phyloP scores from a whole-genome alignment of 495 filamentous ascomycete species.

The Lophium mytilinum region DNA sequence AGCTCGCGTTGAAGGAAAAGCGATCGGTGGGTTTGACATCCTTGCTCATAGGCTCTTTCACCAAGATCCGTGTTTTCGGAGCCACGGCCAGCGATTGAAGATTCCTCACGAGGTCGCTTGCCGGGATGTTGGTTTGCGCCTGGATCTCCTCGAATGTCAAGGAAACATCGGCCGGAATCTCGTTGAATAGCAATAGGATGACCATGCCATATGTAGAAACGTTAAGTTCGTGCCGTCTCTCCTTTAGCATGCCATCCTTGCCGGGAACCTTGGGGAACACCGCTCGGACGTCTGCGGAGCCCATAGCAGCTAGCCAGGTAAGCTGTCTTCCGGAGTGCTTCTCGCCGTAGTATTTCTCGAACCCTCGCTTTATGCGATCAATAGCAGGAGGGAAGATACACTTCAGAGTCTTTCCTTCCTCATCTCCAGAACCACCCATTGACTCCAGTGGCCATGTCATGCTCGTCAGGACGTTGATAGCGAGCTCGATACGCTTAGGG shows the following conservation, averaged over 20 bases:
- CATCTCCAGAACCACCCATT: slow-evolving; percentile 54
- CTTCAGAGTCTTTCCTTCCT: slow-evolving; percentile 38
- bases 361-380: slow-evolving; percentile 69
- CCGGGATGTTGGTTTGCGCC: slow-evolving; percentile 71
- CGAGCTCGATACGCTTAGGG: slow-evolving; percentile 63
- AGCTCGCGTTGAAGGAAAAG: slow-evolving; percentile 80
- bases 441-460: slow-evolving; percentile 91
- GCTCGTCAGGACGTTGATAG: slow-evolving; percentile 76
- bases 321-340: slow-evolving; percentile 81
- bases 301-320: slow-evolving; percentile 76
- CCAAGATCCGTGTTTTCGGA: slow-evolving; percentile 71
- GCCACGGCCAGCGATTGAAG: slow-evolving; percentile 81
- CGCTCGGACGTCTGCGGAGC: slow-evolving; percentile 78
- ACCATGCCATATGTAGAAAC: slow-evolving; percentile 91
- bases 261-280: slow-evolving; percentile 59
- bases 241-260: slow-evolving; percentile 59
- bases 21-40: slow-evolving; percentile 68
- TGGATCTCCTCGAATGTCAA: slow-evolving; percentile 82
- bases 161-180: slow-evolving; percentile 53
- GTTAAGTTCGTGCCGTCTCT: slow-evolving; percentile 78
- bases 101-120: slow-evolving; percentile 67
- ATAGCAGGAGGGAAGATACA: slow-evolving; percentile 70
- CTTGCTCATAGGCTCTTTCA: slow-evolving; percentile 78
- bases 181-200: slow-evolving; percentile 83
- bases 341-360: slow-evolving; percentile 81